phyloP scores from a whole-genome alignment of 2,329 filamentous ascomycete genomes.

The Cordyceps sp. region DNA sequence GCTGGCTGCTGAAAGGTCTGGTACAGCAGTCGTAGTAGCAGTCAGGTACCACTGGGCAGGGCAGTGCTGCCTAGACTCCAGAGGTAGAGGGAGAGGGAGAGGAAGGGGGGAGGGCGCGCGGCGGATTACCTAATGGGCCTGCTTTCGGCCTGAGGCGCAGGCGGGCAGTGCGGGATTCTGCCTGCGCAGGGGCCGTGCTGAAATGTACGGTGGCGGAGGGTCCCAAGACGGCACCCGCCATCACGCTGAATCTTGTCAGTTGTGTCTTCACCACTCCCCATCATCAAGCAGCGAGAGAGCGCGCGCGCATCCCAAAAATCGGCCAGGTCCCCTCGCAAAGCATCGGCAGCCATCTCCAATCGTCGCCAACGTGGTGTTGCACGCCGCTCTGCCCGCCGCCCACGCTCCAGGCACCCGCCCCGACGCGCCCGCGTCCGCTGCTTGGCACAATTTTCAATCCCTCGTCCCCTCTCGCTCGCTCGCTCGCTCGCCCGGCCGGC shows the following conservation, averaged over 20 bases:
- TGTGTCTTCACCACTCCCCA: conserved; percentile 36
- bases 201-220: conserved; percentile 22
- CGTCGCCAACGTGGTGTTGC: conserved; percentile 32
- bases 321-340: conserved; percentile 40
- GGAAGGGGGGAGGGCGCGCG: conserved; percentile 5
- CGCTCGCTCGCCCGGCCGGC: conserved; percentile 2
- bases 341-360: conserved; percentile 42
- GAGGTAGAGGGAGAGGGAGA: neutral
- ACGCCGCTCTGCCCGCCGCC: conserved; percentile 35
- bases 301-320: conserved; percentile 42
- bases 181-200: conserved; percentile 21
- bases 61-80: too few relatives aligned
- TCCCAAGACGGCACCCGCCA: conserved; percentile 25
- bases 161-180: conserved; percentile 5
- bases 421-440: conserved; percentile 21
- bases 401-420: conserved; percentile 21
- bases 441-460: conserved; percentile 24
- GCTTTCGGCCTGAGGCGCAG: too few relatives aligned
- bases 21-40: too few relatives aligned
- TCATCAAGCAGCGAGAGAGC: conserved; percentile 27
- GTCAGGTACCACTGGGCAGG: too few relatives aligned
- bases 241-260: conserved; percentile 32
- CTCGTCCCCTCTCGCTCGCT: conserved; percentile 2
- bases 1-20: too few relatives aligned
- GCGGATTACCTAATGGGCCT: conserved; percentile 6